Conservation (phyloP, 192 early-diverging fungal species). For the Gonapodya prolifera region DNA sequence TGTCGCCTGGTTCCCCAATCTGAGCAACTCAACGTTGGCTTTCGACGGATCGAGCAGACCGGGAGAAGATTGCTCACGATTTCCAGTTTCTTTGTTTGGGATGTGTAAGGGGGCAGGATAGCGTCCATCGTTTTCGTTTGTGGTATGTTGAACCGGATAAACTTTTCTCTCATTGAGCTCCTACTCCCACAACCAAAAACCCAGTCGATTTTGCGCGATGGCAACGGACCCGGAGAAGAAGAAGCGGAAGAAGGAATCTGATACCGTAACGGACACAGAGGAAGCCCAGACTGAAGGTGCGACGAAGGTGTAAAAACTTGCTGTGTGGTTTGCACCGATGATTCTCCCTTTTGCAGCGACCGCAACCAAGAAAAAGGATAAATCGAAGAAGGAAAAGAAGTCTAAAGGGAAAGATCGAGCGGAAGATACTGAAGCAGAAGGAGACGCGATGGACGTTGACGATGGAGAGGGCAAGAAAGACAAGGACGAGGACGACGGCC, state of each 20-base stretch:
- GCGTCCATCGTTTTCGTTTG: neutral
- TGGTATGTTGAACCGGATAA: neutral
- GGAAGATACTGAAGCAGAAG: slow-evolving; percentile 22
- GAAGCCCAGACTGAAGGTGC: too few relatives aligned
- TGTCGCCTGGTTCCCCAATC: slow-evolving; percentile 28
- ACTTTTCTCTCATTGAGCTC: neutral
- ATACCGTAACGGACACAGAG: neutral
- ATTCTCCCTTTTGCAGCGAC: too few relatives aligned
- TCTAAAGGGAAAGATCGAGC: slow-evolving; percentile 7
- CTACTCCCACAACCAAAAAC: neutral
- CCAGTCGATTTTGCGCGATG: neutral
- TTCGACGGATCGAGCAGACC: neutral
- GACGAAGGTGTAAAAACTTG: too few relatives aligned
- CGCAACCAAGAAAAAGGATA: slow-evolving; percentile 34
- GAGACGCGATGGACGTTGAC: slow-evolving; percentile 13
- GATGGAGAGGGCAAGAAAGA: slow-evolving; percentile 25
- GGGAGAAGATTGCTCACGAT: neutral
- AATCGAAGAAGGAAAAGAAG: slow-evolving; percentile 27
- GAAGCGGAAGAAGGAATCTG: neutral
- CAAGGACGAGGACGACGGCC: neutral
- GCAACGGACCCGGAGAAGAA: neutral
- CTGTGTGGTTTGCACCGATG: too few relatives aligned
- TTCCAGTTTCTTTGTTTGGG: neutral
- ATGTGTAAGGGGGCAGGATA: neutral
- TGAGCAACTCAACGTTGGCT: neutral